Evolutionary conservation across 2,329 filamentous ascomycete genomes (phyloP).

Genomic region (Arthrobotrys iridis): DNA sequence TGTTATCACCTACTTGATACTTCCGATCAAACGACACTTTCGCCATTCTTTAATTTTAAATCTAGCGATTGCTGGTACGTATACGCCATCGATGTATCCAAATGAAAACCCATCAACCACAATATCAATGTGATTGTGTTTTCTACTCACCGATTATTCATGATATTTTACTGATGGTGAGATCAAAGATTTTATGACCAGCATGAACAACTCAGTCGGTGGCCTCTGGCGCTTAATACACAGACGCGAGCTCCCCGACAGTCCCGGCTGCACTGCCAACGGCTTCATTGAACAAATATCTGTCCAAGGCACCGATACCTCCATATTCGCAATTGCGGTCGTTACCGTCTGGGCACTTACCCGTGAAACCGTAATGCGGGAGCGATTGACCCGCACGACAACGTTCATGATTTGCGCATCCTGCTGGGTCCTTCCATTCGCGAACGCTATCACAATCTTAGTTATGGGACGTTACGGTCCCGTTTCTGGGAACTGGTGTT

Average conservation of each 20-base stretch:
- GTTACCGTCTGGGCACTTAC: constrained; percentile 63
- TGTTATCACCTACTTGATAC: constrained; percentile 42
- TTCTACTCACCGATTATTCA: too few species aligned
- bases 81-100: not conserved
- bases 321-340: constrained; percentile 64
- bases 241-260: constrained; percentile 57
- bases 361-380: constrained; percentile 56
- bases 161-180: not conserved
- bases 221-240: constrained; percentile 60
- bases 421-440: constrained; percentile 63
- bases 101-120: too few species aligned
- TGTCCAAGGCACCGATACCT: constrained; percentile 63
- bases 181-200: constrained; percentile 62
- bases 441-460: constrained; percentile 60
- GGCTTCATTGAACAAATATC: constrained; percentile 64
- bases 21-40: constrained; percentile 52
- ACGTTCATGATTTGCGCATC: constrained; percentile 60
- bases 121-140: too few species aligned
- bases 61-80: constrained; percentile 47
- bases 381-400: constrained; percentile 2
- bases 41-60: constrained; percentile 49
- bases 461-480: constrained; percentile 59
- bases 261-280: constrained; percentile 62
- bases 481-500: constrained; percentile 66
- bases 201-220: constrained; percentile 63